phyloP scores from a whole-genome alignment of 2,329 filamentous ascomycete species.

The Aspergillus neotritici region DNA sequence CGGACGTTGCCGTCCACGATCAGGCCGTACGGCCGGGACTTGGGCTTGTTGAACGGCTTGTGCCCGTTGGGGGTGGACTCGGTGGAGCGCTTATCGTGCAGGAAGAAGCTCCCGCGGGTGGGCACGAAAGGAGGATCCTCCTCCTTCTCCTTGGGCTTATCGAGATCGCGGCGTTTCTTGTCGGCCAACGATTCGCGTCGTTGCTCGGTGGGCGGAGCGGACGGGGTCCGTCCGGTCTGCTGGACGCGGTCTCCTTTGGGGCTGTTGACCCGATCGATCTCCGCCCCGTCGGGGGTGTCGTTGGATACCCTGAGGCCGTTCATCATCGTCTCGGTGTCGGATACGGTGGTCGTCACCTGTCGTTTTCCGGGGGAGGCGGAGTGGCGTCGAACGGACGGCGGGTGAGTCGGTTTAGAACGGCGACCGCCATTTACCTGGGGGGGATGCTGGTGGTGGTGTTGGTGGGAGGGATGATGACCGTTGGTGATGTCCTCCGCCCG shows the following conservation, averaged over 20 bases:
- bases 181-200: conserved; percentile 58
- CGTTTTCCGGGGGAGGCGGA: conserved; percentile 29
- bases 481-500: conserved; percentile 19
- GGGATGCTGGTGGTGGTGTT: too few species aligned
- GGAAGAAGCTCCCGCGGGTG: conserved; percentile 90
- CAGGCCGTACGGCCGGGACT: conserved; percentile 52
- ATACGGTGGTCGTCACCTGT: conserved; percentile 35
- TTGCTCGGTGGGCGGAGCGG: conserved; percentile 33
- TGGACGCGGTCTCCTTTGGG: conserved; percentile 25
- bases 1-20: conserved; percentile 40
- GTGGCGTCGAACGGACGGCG: conserved; percentile 32
- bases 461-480: conserved; percentile 17
- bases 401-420: conserved; percentile 21
- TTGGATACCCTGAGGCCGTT: conserved; percentile 51
- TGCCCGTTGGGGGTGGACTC: conserved; percentile 74
- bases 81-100: conserved; percentile 84
- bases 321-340: conserved; percentile 58
- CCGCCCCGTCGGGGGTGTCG: conserved; percentile 30
- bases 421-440: conserved; percentile 13
- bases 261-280: conserved; percentile 48
- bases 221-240: conserved; percentile 34
- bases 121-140: conserved; percentile 90
- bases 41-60: conserved; percentile 49
- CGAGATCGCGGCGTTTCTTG: conserved; percentile 74
- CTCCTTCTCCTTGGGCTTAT: conserved; percentile 84